A percentile compares a stretch with the other conserved stretches of the same genome.
Evolutionary conservation across 1,139 yeast species (phyloP).

Genomic region (Geotrichum restrictum): DNA sequence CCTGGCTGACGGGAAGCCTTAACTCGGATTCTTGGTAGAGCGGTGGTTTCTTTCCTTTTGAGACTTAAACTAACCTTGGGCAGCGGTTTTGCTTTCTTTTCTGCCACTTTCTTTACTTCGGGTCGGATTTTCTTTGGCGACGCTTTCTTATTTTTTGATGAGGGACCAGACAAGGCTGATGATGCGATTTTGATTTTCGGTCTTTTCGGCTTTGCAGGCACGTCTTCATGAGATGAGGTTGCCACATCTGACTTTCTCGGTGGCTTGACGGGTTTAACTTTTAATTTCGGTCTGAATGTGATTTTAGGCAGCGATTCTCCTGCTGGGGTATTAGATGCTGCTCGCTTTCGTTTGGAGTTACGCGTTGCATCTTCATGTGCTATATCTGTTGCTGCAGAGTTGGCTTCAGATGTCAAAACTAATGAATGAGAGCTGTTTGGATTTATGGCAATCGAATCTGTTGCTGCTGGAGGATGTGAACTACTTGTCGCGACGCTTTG

Average conservation of each 20-base stretch:
- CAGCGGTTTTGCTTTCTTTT: constrained; percentile 11
- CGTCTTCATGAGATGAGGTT: background rate
- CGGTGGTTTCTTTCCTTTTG: constrained; percentile 25
- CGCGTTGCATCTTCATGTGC: background rate
- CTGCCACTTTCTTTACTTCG: background rate
- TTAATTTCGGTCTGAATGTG: constrained; percentile 18
- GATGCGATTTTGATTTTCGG: constrained; percentile 18
- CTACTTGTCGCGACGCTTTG: no score
- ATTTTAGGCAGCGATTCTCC: constrained; percentile 13
- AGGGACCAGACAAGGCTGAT: background rate
- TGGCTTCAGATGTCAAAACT: no score
- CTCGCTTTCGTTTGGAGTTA: constrained; percentile 11
- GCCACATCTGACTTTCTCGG: background rate
- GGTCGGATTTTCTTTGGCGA: background rate
- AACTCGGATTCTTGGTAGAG: constrained; percentile 64
- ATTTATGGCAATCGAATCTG: no score
- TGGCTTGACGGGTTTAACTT: constrained; percentile 12
- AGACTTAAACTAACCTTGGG: constrained; percentile 35
- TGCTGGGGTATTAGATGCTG: background rate
- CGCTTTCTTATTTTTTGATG: constrained; percentile 7
- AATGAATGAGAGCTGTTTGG: no score
- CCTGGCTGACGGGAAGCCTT: constrained; percentile 86
- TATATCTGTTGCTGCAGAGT: background rate
- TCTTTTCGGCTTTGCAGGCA: constrained; percentile 9
- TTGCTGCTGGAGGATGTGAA: no score